A percentile compares a stretch with the other conserved stretches of the same genome.
phyloP scores from a whole-genome alignment of 208 protist genomes.

The Borovskyia barvae region DNA sequence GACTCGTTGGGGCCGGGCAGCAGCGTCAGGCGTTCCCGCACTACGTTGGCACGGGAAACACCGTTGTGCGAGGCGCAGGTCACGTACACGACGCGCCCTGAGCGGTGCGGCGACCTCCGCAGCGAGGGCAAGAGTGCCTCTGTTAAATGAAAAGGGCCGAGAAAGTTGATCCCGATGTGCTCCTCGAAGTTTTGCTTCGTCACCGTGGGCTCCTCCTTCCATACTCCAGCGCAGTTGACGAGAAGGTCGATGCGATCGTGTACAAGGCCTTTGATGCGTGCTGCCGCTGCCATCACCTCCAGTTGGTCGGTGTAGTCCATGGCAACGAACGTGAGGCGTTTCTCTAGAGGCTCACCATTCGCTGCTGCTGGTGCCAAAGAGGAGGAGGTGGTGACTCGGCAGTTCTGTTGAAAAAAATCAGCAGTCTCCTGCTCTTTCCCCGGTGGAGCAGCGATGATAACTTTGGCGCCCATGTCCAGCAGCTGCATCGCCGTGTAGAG shows the following conservation, averaged over 20 bases:
- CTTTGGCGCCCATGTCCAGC: conserved; percentile 58
- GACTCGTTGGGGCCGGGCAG: conserved; percentile 36
- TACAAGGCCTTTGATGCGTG: conserved; percentile 59
- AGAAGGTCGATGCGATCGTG: conserved; percentile 66
- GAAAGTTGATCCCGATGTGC: conserved; percentile 81
- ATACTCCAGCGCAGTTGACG: conserved; percentile 81
- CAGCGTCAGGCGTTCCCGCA: conserved; percentile 64
- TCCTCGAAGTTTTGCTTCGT: conserved; percentile 73
- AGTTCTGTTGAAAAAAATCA: conserved; percentile 41
- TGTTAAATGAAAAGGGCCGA: conserved; percentile 80
- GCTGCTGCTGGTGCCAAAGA: not conserved
- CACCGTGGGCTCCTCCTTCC: conserved; percentile 51
- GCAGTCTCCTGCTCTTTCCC: conserved; percentile 51
- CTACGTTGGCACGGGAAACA: conserved; percentile 50
- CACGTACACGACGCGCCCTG: conserved; percentile 75
- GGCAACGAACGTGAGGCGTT: conserved; percentile 54
- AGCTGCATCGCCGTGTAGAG: conserved; percentile 74
- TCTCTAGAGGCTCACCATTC: conserved; percentile 24
- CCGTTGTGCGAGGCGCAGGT: conserved; percentile 77
- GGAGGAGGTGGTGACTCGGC: not conserved
- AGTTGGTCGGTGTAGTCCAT: conserved; percentile 71
- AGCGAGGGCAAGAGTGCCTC: conserved; percentile 75
- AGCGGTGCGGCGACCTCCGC: conserved; percentile 31
- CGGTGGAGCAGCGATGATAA: conserved; percentile 49
- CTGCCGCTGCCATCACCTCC: conserved; percentile 50